Base-by-base conservation (phyloP, 1,284 basidiomycete genomes). In the Trichosporon inkin region DNA sequence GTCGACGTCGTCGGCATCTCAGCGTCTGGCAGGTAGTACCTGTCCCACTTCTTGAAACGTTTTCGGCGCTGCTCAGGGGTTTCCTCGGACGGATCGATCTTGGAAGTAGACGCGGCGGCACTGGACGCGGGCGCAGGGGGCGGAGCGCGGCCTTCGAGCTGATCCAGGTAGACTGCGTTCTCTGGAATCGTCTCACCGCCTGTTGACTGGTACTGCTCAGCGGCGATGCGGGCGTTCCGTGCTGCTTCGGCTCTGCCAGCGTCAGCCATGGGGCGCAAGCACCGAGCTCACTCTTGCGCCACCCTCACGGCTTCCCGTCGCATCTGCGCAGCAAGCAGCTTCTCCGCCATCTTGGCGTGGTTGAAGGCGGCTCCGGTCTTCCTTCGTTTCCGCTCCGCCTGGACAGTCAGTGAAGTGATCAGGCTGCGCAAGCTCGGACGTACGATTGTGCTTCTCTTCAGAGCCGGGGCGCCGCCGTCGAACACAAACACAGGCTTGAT, bases 401-500 rank as follows among this genome's bases (percentile, higher is more conserved):
- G 61, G 0, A 28, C 3, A 10, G 39, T 56, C 13, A 57, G 52
- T 13, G 7, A 3, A 0, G 5, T 8, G 10, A 7, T 11, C n/a
- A 13, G 35, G 6, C 60, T 38, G 1, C n/a, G 6, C 10, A 11
- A 5, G n/a, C 13, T 17, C n/a, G 8, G 36, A 80, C 88, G 61
- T 67, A 92, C 92, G 66, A 97, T 87, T 1, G 94, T 97, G 53
- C 83, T 82, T 70, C 87, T 84, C 81, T 98, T 98, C 68, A 98
- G 77, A 3, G 81, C 84, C 1, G 94, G 93, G 0, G 93, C 93
- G 24, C 92, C 93, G 35, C 93, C 93, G 77, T 98, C 93, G 71
- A 98, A 98, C 8, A 98, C 92, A 71, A 98, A 98, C 22, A 98
- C 92, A 0, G 94, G 94, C 74, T 90, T 93, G 73, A 97, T 94